Evolutionary conservation across 108 stramenopile species (phyloP), one percentile per base, ranked within the genome.

Genomic region (Stephanodiscus minutulus): DNA sequence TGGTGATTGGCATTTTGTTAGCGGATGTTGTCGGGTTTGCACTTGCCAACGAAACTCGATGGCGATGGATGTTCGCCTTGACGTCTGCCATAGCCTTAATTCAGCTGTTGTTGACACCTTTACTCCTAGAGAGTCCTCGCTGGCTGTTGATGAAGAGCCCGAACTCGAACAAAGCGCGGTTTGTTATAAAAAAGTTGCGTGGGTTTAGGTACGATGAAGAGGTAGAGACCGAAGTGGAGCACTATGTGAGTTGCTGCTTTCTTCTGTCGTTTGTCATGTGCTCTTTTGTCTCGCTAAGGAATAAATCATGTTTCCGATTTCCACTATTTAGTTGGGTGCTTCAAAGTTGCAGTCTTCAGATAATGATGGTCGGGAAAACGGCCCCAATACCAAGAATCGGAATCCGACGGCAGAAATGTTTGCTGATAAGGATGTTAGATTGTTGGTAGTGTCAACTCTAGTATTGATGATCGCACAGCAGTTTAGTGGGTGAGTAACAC

Each of bases 391-490:
- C 12, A 72, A 31, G 33, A 24, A 58, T 17, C 52, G 39, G 48
- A 68, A 29, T 59, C 46, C 86, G 52, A 70, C 87, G 56, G 25
- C 31, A 58, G 94, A 96, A 70, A 85, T 99, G 75, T 73, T 94
- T 83, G 64, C 69, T 2, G 87, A 90, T 61, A 76, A 82, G 58
- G 83, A 90, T 52, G 67, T 93, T 61, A 85, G 96, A 13, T 64
- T 82, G 22, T 71, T 96, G 22, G 76, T 98, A 0, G 47, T 97
- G 10, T 84, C 87, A 13, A 84, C 80, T 62, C 49, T 95, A 1
- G 75, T 94, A 4, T 73, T 99, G 56, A 96, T 97, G 70, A 79
- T 90, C 60, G 90, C 85, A n/a, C 96, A 98, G 68, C 98, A 99
- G 73, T 84, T 99, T 31, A 88, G 86, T 70, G 98, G 98, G 74